These are phyloP conservation scores for Coniochaeta pulveracea DNA, from an alignment of 2,329 filamentous ascomycete genomes.

Conservation along the genomic window DNA sequence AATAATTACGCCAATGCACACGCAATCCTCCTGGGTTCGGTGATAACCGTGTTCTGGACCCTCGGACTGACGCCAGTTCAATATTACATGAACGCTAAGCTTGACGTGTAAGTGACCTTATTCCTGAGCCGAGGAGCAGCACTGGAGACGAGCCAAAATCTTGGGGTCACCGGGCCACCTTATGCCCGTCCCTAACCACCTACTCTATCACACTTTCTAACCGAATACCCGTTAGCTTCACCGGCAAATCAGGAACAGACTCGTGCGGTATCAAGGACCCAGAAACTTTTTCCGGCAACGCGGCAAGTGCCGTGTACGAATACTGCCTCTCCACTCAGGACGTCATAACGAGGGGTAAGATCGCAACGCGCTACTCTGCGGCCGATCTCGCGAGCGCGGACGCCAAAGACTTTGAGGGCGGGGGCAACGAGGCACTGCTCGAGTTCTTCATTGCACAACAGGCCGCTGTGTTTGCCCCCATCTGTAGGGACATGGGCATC, in stretches of 20 bases:
- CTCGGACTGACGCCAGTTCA: not conserved
- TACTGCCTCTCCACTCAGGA: not conserved
- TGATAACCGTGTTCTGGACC: not conserved
- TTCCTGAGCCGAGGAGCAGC: no score
- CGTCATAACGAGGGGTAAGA: no score
- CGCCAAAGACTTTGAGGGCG: no score
- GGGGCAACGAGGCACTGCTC: not conserved
- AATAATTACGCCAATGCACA: not conserved
- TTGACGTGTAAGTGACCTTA: no score
- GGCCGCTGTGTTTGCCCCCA: not conserved
- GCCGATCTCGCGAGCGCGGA: no score
- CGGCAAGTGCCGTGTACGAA: not conserved
- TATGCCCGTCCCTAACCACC: not conserved
- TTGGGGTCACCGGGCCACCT: no score
- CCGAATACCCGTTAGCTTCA: no score
- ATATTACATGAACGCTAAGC: not conserved
- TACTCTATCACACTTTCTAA: no score
- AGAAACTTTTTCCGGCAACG: not conserved
- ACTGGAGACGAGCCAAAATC: no score
- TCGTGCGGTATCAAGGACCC: not conserved
- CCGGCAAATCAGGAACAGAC: no score
- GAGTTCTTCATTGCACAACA: not conserved
- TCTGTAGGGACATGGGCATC: not conserved
- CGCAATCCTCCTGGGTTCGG: not conserved
- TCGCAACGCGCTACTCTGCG: no score